These are phyloP conservation scores for Zygoascus sp. DNA, from an alignment of 1,139 yeast species.

Conservation along the genomic window DNA sequence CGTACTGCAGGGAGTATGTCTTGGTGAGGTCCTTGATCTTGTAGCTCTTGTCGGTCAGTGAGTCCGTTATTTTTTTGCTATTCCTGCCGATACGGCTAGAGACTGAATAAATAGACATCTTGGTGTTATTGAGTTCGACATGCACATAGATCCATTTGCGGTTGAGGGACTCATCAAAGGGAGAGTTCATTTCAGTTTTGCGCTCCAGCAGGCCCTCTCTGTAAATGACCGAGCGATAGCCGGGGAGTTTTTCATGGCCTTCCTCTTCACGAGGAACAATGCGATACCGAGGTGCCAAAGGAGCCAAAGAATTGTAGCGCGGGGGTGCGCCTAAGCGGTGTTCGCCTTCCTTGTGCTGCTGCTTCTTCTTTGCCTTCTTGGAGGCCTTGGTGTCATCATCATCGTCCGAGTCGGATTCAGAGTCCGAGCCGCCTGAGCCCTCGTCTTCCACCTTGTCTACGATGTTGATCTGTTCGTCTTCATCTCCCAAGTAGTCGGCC, in stretches of 20 bases:
- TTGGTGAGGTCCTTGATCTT: constrained; percentile 18
- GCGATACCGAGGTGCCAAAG: constrained; percentile 27
- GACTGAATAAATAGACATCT: constrained; percentile 42
- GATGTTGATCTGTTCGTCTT: constrained; percentile 7
- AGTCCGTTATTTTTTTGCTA: constrained; percentile 7
- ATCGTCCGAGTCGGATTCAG: constrained; percentile 7
- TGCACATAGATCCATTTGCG: constrained; percentile 51
- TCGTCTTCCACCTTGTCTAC: constrained; percentile 12
- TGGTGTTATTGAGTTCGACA: constrained; percentile 56
- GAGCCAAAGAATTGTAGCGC: constrained; percentile 27
- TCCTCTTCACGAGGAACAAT: constrained; percentile 34
- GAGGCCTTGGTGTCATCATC: background rate
- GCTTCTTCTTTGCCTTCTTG: constrained; percentile 2
- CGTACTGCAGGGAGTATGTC: constrained; percentile 65
- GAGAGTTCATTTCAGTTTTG: constrained; percentile 37
- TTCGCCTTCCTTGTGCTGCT: background rate
- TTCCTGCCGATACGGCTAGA: constrained; percentile 12
- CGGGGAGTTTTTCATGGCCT: constrained; percentile 34
- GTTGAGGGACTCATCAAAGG: constrained; percentile 37
- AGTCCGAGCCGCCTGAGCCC: constrained; percentile 11
- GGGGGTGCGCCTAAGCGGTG: constrained; percentile 21
- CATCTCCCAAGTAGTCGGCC: constrained; percentile 11
- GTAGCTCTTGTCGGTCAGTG: constrained; percentile 14
- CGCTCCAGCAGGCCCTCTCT: constrained; percentile 30
- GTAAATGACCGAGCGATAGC: constrained; percentile 33